Base-by-base conservation (phyloP, 2,329 filamentous ascomycete genomes). In the Helotiales sp. region DNA sequence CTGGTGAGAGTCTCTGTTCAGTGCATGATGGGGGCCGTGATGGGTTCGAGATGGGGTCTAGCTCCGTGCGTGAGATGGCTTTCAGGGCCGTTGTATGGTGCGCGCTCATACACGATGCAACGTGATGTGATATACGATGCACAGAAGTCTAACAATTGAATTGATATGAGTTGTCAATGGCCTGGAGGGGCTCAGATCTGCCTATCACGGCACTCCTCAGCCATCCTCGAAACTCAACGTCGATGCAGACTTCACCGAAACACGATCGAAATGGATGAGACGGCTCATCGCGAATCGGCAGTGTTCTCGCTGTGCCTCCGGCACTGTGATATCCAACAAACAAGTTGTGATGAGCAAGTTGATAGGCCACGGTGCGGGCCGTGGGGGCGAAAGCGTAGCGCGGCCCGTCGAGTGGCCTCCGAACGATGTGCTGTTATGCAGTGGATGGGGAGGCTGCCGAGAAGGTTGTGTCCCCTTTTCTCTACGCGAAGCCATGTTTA, bases 311-410 rank as follows among this genome's bases (percentile, higher is more conserved):
- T 48, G 46, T 27, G 46, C 46, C 46, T 25, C 17, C 46, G 46
- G 46, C 46, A 48, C 25, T 48, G 46, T 48, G 46, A 29, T 48
- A 31, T 48, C 25, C 46, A 44, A 44, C 40, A 44, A 25, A 25
- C 22, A 44, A 13, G 40, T 27, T 44, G 40, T 44, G 40, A 44
- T 44, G 40, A 13, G 27, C 10, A 12, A 15, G 5, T 22, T 48
- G 10, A 48, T 48, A 17, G 46, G 46, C 29, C 25, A 17, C 46
- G 46, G 46, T 17, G 46, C 46, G 46, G 46, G 15, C 46, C 46
- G 46, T 33, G 46, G 29, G 24, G 46, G 46, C 29, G 46, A 48
- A 22, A 30, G 25, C 10, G 4, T 48, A 48, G 46, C 46, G 46
- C 25, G 46, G 46, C 46, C 46, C 3, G 10, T 48, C 31, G 46